Base-by-base conservation (phyloP, 108 stramenopile species). In the Cyclostephanos tholiformis region DNA sequence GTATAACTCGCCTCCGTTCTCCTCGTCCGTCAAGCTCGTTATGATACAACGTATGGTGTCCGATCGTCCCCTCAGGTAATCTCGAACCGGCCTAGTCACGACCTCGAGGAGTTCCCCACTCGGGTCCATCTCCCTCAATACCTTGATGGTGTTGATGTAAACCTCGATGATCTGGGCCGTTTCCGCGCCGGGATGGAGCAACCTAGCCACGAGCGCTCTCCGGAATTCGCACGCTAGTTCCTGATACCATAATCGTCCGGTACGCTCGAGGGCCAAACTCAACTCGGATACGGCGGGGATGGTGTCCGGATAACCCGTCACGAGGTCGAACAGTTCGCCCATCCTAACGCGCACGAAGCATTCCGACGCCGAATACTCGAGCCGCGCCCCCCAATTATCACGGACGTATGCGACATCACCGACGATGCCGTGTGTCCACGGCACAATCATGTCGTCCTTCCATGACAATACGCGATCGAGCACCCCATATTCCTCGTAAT, bases 41-140 rank as follows among this genome's bases (percentile, higher is more conserved):
- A 98, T 95, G 63, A 99, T 97, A 68, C 97, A 98, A 29, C 97
- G 89, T 16, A 99, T 93, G 0, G 97, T 97, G 85, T 99, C 98
- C 39, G 75, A 57, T 50, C 92, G 80, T 23, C 73, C 85, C 16
- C 89, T 79, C 41, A 99, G 82, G 73, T 98, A 99, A 0, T 70
- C 63, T 20, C 97, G 86, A 2, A 99, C 91, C 0, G 97, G 97
- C 58, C 85, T 85, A 0, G 97, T 92, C 11, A 98, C 97, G 29
- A 82, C 80, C 43, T 95, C 78, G 52, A 98, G 71, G 16, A 99
- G 72, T 23, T 93, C 86, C 66, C 96, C 97, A 26, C 89, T 85
- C 9, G 94, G 88, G 79, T 97, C 96, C 61, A 97, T 75, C 46
- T 85, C 82, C 29, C 96, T 89, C 26, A 96, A 59, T 6, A 91